Base-by-base conservation (phyloP, 75 land plant species). In the Cupressus sempervirens region DNA sequence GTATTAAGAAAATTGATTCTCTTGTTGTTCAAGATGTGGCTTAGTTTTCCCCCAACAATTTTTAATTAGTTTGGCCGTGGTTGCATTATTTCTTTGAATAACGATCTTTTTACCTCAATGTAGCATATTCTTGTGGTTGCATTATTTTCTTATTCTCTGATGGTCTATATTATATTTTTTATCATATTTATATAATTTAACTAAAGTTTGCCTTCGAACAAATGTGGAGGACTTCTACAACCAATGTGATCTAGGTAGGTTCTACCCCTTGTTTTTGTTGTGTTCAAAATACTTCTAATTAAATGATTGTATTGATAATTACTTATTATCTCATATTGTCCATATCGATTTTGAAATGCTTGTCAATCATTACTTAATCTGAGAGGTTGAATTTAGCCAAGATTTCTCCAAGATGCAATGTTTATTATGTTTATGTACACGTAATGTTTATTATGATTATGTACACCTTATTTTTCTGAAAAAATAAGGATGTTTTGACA, bases 161-260 rank as follows among this genome's bases (percentile, higher is more conserved):
- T 4, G 35, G 36, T 76, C 7, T 29, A 20, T 50, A 50, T 50
- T 15, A 11, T 11, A 35, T 76, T 41, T 77, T 1, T 79, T 76
- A 79, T 23, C 2, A 6, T 79, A 41, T 79, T 1, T 16, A 79
- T n/a, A 23, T 79, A 40, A 79, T 43, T 36, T 43, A 40, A 40
- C 53, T 12, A 38, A 38, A 38, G 40, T 38, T 38, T 43, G 81
- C 43, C 35, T 82, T 40, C 15, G 12, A 86, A 81, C 89, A 88
- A 89, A 88, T 3, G 89, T 88, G 43, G 86, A 88, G 50, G 89
- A 88, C 54, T 88, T 88, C 16, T 88, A 83, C 65, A 72, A 79
- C 38, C 89, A 87, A 85, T 88, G 89, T 50, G 89, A 88, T 83
- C 89, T 48, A 79, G 81, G 81, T 79, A 79, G 46, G 81, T 14